Evolutionary conservation across 257 asterid genomes (phyloP).

Genomic region (Handroanthus guayacan): DNA sequence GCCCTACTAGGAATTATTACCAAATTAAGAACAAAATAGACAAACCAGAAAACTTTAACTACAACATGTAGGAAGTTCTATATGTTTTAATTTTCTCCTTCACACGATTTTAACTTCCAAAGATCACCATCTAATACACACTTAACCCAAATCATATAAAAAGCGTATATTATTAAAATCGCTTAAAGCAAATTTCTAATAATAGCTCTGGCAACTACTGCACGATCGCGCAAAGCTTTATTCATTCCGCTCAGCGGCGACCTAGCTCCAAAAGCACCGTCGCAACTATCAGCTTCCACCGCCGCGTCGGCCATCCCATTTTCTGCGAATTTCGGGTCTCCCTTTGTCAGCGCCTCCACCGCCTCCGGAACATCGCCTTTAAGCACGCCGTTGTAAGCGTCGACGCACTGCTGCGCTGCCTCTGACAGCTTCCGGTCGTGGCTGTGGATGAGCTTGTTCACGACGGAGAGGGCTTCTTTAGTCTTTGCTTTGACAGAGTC

Average conservation of each 20-base stretch:
- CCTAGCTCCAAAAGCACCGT: constrained; percentile 31
- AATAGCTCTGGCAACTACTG: constrained; percentile 53
- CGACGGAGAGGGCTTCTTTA: constrained; percentile 2
- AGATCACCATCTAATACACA: no score
- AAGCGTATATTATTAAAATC: not conserved
- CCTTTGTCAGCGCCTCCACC: constrained; percentile 43
- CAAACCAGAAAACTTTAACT: no score
- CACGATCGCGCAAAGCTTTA: constrained; percentile 41
- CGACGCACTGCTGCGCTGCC: constrained; percentile 40
- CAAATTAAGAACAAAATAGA: no score
- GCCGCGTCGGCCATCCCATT: constrained; percentile 63
- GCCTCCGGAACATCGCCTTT: constrained; percentile 54
- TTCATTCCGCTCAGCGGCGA: constrained; percentile 46
- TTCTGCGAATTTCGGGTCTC: constrained; percentile 67
- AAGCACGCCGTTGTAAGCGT: constrained; percentile 42
- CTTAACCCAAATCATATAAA: not conserved
- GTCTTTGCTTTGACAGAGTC: constrained; percentile 46
- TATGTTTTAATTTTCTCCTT: no score
- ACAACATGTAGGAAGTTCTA: no score
- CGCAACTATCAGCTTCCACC: constrained; percentile 57
- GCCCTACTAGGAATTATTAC: no score
- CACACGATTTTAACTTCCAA: no score
- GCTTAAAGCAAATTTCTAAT: constrained; percentile 53
- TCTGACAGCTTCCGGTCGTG: constrained; percentile 17
- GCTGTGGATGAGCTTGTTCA: constrained; percentile 32